Evolutionary conservation across 2,329 filamentous ascomycete genomes (phyloP).

Genomic region (Neonectria hederae): DNA sequence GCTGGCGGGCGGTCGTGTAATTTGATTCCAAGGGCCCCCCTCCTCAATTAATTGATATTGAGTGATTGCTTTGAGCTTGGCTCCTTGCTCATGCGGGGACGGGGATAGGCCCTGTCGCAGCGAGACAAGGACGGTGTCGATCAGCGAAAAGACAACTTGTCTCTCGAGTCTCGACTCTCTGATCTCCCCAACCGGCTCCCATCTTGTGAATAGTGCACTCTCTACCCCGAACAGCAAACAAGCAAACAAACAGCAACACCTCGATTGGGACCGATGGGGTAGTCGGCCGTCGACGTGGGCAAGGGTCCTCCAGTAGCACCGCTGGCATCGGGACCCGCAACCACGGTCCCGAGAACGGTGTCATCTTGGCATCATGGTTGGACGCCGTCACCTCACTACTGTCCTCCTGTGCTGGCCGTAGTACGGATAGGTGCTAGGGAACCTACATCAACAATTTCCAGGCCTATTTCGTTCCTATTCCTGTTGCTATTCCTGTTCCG

Average conservation of each 20-base stretch:
- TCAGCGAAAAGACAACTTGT: background rate
- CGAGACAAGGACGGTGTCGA: conserved; percentile 6
- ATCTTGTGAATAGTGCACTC: background rate
- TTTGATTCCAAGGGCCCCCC: conserved; percentile 19
- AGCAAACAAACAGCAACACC: background rate
- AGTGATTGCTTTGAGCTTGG: conserved; percentile 5
- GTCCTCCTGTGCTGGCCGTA: background rate
- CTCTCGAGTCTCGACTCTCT: background rate
- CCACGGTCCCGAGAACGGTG: conserved; percentile 14
- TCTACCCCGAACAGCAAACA: too few relatives aligned
- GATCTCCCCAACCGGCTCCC: background rate
- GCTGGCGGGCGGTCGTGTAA: conserved; percentile 31
- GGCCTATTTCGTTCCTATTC: background rate
- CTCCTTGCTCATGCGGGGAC: conserved; percentile 19
- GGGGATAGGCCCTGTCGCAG: conserved; percentile 6
- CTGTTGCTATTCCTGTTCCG: background rate
- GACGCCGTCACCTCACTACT: conserved; percentile 18
- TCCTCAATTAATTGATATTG: conserved; percentile 12
- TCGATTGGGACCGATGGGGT: background rate
- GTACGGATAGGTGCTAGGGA: background rate
- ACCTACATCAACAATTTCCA: background rate
- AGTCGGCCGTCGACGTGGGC: background rate
- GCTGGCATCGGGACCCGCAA: conserved; percentile 20
- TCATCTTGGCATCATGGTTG: conserved; percentile 21
- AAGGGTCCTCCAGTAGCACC: background rate